A percentile compares a stretch with the other conserved stretches of the same genome.
These are phyloP conservation scores for Claviceps africana DNA, from an alignment of 2,329 filamentous ascomycete species.

Conservation along the genomic window DNA sequence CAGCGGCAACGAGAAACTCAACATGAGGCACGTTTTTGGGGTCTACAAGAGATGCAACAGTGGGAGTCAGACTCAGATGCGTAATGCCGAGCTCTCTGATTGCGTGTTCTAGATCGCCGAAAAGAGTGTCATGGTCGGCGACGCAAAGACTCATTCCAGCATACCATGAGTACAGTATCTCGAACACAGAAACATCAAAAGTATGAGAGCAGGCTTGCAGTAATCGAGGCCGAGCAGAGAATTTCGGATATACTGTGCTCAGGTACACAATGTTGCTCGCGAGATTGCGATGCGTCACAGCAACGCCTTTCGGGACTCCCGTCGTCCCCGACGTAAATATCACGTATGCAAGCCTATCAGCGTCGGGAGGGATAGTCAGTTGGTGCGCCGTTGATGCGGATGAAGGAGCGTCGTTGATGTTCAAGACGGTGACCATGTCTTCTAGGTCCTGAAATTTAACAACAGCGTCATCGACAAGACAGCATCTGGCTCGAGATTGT, in stretches of 20 bases:
- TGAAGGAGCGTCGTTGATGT: conserved; percentile 19
- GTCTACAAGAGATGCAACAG: conserved; percentile 62
- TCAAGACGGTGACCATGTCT: conserved; percentile 14
- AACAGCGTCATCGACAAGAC: conserved; percentile 26
- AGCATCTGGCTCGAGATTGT: conserved; percentile 39
- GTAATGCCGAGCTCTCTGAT: conserved; percentile 54
- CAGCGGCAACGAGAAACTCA: conserved; percentile 64
- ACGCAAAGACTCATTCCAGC: conserved; percentile 67
- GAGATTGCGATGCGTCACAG: conserved; percentile 63
- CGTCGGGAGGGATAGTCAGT: conserved; percentile 22
- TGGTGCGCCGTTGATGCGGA: conserved; percentile 21
- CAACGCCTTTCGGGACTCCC: conserved; percentile 64
- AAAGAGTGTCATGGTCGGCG: conserved; percentile 58
- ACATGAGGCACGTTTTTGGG: conserved; percentile 56
- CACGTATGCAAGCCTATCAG: conserved; percentile 52
- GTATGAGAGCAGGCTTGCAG: conserved; percentile 74
- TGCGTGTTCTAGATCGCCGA: conserved; percentile 54
- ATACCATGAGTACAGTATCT: conserved; percentile 77
- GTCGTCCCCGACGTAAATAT: conserved; percentile 79
- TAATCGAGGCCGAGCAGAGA: conserved; percentile 36
- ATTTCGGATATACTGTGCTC: conserved; percentile 48
- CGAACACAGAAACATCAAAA: conserved; percentile 81
- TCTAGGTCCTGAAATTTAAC: conserved; percentile 6
- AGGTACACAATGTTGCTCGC: conserved; percentile 61
- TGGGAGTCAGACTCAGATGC: conserved; percentile 75